Percentiles rank a stretch among this genome's conserved stretches.
Conservation (phyloP, 306 rosid genomes). For the Luffa acutangula region DNA sequence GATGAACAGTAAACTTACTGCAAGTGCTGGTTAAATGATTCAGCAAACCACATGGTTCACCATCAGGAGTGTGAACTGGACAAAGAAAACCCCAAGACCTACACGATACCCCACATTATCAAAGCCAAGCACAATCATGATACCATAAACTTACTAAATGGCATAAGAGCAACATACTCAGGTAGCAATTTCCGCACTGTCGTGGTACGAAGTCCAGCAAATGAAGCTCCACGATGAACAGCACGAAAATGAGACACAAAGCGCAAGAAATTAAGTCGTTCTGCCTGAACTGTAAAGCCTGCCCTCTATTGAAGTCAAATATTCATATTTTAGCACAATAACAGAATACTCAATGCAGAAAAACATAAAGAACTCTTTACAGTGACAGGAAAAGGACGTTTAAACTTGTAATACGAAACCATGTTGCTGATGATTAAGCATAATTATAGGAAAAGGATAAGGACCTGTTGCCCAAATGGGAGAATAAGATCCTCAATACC, state of each 20-base stretch:
- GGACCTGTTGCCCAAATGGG: background rate
- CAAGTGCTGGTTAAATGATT: constrained; percentile 75
- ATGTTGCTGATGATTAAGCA: background rate
- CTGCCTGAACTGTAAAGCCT: constrained; percentile 85
- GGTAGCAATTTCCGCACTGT: constrained; percentile 92
- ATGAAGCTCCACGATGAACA: constrained; percentile 95
- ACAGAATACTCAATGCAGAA: background rate
- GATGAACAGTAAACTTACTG: constrained; percentile 38
- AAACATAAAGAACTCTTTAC: background rate
- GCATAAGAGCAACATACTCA: constrained; percentile 44
- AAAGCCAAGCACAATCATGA: background rate
- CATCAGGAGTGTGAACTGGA: constrained; percentile 99
- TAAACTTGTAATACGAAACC: background rate
- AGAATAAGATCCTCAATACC: background rate
- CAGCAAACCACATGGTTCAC: constrained; percentile 96
- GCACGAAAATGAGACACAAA: constrained; percentile 89
- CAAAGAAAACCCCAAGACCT: constrained; percentile 99
- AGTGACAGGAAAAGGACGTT: background rate
- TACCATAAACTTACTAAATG: background rate
- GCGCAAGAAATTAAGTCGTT: constrained; percentile 78
- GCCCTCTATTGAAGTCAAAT: constrained; percentile 52
- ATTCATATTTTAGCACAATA: background rate
- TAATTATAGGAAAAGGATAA: background rate
- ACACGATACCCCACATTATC: constrained; percentile 9
- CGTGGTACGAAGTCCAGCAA: constrained; percentile 93